A percentile compares a stretch with the other conserved stretches of the same genome.
These are phyloP conservation scores for Venturia aucupariae DNA, from an alignment of 2,329 filamentous ascomycete genomes.

Conservation along the genomic window DNA sequence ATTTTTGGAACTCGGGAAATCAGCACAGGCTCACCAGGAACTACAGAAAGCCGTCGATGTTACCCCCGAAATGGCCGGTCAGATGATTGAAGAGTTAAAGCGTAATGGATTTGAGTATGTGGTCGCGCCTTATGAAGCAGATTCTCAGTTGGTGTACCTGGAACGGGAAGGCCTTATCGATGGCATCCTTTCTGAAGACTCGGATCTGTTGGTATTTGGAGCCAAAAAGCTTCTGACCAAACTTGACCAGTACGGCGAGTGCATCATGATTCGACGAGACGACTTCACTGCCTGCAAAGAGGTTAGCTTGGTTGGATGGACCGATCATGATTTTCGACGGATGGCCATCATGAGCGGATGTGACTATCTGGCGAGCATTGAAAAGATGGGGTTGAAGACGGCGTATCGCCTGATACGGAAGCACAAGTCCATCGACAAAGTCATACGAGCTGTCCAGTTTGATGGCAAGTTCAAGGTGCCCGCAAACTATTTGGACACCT, in stretches of 20 bases:
- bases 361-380: constrained; percentile 84
- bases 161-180: constrained; percentile 75
- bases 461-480: constrained; percentile 80
- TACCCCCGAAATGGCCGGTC: constrained; percentile 88
- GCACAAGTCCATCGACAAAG: constrained; percentile 75
- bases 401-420: constrained; percentile 85
- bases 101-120: constrained; percentile 71
- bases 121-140: constrained; percentile 94
- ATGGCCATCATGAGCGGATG: constrained; percentile 98
- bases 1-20: constrained; percentile 71
- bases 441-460: constrained; percentile 76
- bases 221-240: constrained; percentile 87
- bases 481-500: constrained; percentile 68
- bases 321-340: constrained; percentile 77
- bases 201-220: constrained; percentile 90
- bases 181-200: constrained; percentile 92
- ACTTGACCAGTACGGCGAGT: constrained; percentile 86
- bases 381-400: constrained; percentile 82
- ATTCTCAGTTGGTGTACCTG: constrained; percentile 91
- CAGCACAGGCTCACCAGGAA: constrained; percentile 70
- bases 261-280: constrained; percentile 79
- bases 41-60: constrained; percentile 94
- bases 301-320: constrained; percentile 83
- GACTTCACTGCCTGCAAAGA: constrained; percentile 87
- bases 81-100: constrained; percentile 87